Evolutionary conservation across 2,329 filamentous ascomycete genomes (phyloP).

Genomic region (Colletotrichum eleusines): DNA sequence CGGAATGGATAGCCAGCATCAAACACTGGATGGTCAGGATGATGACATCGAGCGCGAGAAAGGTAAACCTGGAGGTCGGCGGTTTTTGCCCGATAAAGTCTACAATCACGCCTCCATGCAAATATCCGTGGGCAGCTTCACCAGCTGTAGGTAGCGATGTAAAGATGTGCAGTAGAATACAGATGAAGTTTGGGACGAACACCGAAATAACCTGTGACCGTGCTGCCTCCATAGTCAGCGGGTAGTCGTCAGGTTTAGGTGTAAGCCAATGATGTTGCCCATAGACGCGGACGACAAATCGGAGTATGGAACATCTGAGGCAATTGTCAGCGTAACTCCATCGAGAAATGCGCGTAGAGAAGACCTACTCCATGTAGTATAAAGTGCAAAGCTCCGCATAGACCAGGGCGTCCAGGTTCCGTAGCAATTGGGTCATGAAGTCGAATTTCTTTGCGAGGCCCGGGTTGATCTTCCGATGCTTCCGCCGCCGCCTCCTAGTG

Average conservation of each 20-base stretch:
- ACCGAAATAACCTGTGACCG: conserved; percentile 70
- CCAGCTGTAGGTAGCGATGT: conserved; percentile 67
- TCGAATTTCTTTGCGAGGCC: conserved; percentile 68
- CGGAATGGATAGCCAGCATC: conserved; percentile 73
- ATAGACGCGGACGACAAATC: conserved; percentile 68
- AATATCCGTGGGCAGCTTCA: conserved; percentile 72
- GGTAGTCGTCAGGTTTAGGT: conserved; percentile 69
- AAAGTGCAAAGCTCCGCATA: conserved; percentile 74
- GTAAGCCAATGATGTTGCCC: conserved; percentile 74
- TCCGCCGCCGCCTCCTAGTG: conserved; percentile 50
- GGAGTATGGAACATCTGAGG: conserved; percentile 72
- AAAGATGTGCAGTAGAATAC: conserved; percentile 70
- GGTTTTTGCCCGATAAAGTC: conserved; percentile 77
- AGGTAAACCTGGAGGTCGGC: conserved; percentile 66
- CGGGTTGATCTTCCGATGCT: conserved; percentile 54
- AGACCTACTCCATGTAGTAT: conserved; percentile 77
- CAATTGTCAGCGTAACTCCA: conserved; percentile 39
- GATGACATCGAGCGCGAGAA: conserved; percentile 67
- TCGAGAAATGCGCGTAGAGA: background rate
- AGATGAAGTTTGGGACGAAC: conserved; percentile 69
- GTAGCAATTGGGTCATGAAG: conserved; percentile 71
- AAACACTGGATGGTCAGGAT: conserved; percentile 70
- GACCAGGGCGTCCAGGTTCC: conserved; percentile 71
- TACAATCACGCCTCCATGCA: conserved; percentile 75
- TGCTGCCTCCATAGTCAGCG: conserved; percentile 67